Evolutionary conservation across 225 moss, liverwort and hornwort species (phyloP), one percentile per base, ranked within the genome.

Genomic region (Pseudoscleropodium purum): DNA sequence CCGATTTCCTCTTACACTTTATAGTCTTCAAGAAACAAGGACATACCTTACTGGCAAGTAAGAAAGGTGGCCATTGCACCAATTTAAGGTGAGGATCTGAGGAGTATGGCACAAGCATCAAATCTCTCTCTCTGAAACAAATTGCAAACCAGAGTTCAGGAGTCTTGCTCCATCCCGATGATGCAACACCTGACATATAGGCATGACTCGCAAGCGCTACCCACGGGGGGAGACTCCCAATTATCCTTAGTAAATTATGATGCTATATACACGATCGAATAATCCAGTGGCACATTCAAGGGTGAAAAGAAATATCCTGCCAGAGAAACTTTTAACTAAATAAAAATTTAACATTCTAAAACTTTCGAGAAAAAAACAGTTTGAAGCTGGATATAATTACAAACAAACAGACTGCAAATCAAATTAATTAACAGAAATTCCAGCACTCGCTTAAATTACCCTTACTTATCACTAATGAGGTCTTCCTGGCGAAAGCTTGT

Each of bases 41-140:
- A 47, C 60, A 82, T 88, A 98, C 98, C 94, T 98, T 98, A 89
- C 98, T 98, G 54, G 98, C 98, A 89, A 98, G 96, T 70, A 98
- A 80, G 78, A 98, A 98, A 81, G 98, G 98, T 31, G 98, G 98
- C 98, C 98, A 98, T 73, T 98, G 98, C 4, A 98, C 98, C 84
- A 98, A 85, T 72, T 95, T 93, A 24, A 98, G 95, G 66, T 96
- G 91, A 89, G 91, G 90, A 80, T 95, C 98, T 73, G 97, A 98
- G 24, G 98, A 98, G 85, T 98, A 98, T 4, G 98, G 97, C 14
- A 98, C 98, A 61, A 98, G 98, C 98, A 98, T 98, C 84, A 98
- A 94, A 92, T 98, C 97, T 84, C 88, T 96, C 63, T 98, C 98
- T 93, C 98, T 98, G 93, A 26, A 84, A 81, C 18, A 88, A 19